A percentile compares a stretch with the other conserved stretches of the same genome.
Conservation (phyloP, 169 alveolate genomes). For the Plasmodium vinckei region DNA sequence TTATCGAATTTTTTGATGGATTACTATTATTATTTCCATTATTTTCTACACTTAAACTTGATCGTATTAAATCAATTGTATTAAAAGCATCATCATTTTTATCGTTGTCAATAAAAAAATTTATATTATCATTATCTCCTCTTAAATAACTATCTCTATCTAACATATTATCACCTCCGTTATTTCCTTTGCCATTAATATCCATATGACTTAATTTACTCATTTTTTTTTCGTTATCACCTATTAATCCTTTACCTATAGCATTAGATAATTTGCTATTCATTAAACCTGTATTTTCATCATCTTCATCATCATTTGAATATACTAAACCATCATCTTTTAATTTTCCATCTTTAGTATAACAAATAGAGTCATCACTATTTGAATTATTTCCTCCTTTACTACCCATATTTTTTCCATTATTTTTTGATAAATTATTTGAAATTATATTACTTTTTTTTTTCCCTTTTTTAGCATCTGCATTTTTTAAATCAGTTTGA, state of each 20-base stretch:
- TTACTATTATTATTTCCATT: background rate
- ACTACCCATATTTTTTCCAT: conserved; percentile 16
- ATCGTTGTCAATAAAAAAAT: conserved; percentile 41
- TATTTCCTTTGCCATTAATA: background rate
- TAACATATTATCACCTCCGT: background rate
- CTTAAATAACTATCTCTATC: background rate
- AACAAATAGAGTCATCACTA: conserved; percentile 48
- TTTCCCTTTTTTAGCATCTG: conserved; percentile 65
- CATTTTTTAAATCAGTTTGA: conserved; percentile 57
- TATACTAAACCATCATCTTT: conserved; percentile 25
- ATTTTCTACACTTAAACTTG: conserved; percentile 26
- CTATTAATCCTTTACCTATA: background rate
- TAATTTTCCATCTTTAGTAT: conserved; percentile 29
- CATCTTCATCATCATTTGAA: conserved; percentile 64
- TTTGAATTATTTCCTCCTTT: conserved; percentile 26
- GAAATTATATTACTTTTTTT: conserved; percentile 12
- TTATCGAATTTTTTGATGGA: background rate
- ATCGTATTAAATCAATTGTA: conserved; percentile 43
- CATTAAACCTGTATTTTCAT: conserved; percentile 23
- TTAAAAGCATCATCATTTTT: conserved; percentile 49
- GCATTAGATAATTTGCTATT: conserved; percentile 10
- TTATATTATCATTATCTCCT: conserved; percentile 28
- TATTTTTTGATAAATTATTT: conserved; percentile 21
- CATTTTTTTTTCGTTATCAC: conserved; percentile 1
- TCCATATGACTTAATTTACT: conserved; percentile 2